These are phyloP conservation scores for Sporothrix globosa DNA, from an alignment of 2,329 filamentous ascomycete genomes.

Conservation along the genomic window DNA sequence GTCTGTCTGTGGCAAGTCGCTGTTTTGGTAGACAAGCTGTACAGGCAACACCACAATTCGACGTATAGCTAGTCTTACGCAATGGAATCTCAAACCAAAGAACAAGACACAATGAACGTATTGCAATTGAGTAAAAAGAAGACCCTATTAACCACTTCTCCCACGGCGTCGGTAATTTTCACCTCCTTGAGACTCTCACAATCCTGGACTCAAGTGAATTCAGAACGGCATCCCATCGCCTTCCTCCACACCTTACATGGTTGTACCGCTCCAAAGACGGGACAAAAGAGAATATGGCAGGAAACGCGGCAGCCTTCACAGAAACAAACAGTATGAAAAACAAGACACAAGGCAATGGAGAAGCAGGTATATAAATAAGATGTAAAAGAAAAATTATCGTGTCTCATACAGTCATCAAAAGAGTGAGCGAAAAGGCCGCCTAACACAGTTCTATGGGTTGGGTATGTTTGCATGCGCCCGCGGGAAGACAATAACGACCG, in stretches of 20 bases:
- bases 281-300: not conserved
- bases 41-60: not conserved
- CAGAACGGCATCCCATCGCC: conserved; percentile 14
- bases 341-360: not conserved
- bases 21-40: not conserved
- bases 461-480: conserved; percentile 25
- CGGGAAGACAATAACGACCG: conserved; percentile 16
- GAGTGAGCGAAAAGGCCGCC: conserved; percentile 17
- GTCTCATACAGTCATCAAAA: conserved; percentile 34
- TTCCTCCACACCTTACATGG: not conserved
- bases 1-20: not conserved
- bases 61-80: not conserved
- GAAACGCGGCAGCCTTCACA: conserved; percentile 4
- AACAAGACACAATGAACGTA: not conserved
- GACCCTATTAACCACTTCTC: not conserved
- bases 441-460: conserved; percentile 20
- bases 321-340: conserved; percentile 6
- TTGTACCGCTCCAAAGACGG: conserved; percentile 13
- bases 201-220: not conserved
- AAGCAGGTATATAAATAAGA: conserved; percentile 29
- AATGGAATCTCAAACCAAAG: not conserved
- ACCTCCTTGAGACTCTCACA: not conserved
- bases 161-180: conserved; percentile 3
- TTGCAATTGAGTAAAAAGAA: not conserved
- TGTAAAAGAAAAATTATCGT: conserved; percentile 32